A percentile compares a stretch with the other conserved stretches of the same genome.
phyloP scores from a whole-genome alignment of 768 basidiomycete genomes.

The Rhodotorula babjevae region DNA sequence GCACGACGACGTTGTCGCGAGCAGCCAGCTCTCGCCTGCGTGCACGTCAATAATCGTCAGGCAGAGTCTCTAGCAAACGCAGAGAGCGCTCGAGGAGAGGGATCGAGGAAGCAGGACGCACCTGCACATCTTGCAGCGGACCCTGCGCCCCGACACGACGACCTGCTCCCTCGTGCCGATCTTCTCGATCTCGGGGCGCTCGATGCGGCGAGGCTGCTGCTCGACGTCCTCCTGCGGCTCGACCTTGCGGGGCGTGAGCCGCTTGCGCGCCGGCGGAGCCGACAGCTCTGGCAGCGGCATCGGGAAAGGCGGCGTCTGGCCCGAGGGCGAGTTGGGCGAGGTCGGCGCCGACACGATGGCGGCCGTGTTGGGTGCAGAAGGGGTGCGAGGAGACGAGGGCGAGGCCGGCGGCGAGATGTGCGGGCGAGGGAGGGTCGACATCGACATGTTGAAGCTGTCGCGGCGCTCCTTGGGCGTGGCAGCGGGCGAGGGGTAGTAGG shows the following conservation, averaged over 20 bases:
- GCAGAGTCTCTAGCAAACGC: too few relatives aligned
- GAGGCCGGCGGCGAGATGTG: constrained; percentile 16
- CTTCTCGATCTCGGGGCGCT: constrained; percentile 23
- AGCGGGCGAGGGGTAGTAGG: constrained; percentile 43
- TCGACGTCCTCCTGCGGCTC: constrained; percentile 6
- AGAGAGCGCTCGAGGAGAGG: too few relatives aligned
- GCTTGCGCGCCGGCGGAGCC: constrained; percentile 20
- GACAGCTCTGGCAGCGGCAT: background rate
- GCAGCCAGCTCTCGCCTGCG: constrained; percentile 42
- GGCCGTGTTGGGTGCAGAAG: background rate
- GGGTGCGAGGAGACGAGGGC: background rate
- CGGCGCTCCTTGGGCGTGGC: constrained; percentile 27
- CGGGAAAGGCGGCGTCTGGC: background rate
- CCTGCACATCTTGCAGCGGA: constrained; percentile 41
- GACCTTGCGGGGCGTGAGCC: constrained; percentile 25
- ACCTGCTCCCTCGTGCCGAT: constrained; percentile 37
- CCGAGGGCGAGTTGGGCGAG: background rate
- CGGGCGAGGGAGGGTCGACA: constrained; percentile 31
- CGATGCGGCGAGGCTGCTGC: background rate
- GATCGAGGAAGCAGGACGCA: background rate
- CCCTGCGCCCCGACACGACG: constrained; percentile 24
- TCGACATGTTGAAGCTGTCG: constrained; percentile 23
- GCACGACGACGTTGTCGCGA: constrained; percentile 43
- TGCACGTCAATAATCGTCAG: too few relatives aligned
- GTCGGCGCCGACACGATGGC: background rate